Evolutionary conservation across 2,329 filamentous ascomycete genomes (phyloP), one percentile per base, ranked within the genome.

Genomic region (Torrubiella hemipterigena): DNA sequence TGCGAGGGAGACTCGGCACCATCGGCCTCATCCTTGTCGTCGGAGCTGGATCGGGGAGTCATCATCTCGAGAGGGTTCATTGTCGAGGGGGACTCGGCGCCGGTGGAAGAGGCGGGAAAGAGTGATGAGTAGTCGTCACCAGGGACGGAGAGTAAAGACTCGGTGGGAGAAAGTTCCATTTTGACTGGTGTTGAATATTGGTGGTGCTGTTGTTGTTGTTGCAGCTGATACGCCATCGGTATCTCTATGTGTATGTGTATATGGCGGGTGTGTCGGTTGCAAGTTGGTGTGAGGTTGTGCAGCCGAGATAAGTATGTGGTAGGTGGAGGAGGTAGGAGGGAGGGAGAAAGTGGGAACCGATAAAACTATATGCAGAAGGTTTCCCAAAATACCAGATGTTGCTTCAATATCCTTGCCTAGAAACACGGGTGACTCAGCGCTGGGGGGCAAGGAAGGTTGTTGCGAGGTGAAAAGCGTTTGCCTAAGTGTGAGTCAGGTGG

Each of bases 141-240:
- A 3, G 67, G 63, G 1, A 59, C 53, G 3, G 69, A 71, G 22
- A 71, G 48, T 27, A 69, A 57, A 5, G 67, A 71, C 49, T 73
- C 69, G 48, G 63, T 53, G 3, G 67, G 67, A 24, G 67, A 72
- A 36, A 56, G 45, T 51, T 73, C 66, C 41, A 69, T 59, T 51
- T 72, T 71, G 50, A 65, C 47, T 36, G 55, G 47, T 22, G 65
- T 58, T 35, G 63, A 56, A 11, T 44, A 29, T 54, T 56, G 51
- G 49, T 64, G n/a, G n/a, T n/a, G n/a, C n/a, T n/a, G 38, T 56
- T 40, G 33, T 47, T 33, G 21, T 38, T 25, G 36, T 33, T 40
- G 38, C 16, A 11, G 27, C 12, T 19, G 7, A 14, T 25, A 29
- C 33, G 32, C 30, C 18, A 15, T 31, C 32, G 33, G 28, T 24